Evolutionary conservation across 2,329 filamentous ascomycete genomes (phyloP), one percentile per base, ranked within the genome.

Genomic region (Beauveria sp.): DNA sequence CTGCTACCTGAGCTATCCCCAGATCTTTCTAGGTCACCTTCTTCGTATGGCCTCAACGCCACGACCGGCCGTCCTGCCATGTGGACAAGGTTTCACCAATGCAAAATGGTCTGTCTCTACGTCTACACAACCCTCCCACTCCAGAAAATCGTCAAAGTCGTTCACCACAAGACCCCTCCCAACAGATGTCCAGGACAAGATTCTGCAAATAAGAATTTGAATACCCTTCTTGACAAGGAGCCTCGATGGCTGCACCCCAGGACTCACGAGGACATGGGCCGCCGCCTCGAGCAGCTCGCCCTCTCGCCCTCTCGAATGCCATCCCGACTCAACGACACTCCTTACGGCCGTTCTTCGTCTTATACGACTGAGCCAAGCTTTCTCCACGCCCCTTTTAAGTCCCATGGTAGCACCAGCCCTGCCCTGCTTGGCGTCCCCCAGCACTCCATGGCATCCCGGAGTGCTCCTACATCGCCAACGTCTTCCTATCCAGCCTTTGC

Each of bases 151-250:
- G 70, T 78, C 52, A 72, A 75, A 10, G 74, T 80, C 16, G 74
- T 86, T 62, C 76, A 79, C 63, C 62, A 62, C 42, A 42, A 75
- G 68, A 61, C 71, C 62, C 75, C 64, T 16, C 71, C 74, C 3
- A 76, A 78, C 3, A 76, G 78, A 18, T 12, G 10, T 24, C 74
- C 79, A 42, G 75, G 76, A 38, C 80, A 78, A 66, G 82, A 85
- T 66, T 84, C 83, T 30, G 82, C 80, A 40, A 82, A 83, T 67
- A 85, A 86, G 72, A 83, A 80, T 24, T 78, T 85, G 65, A 80
- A 81, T 59, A 73, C 75, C 8, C 77, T 84, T 63, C 76, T 86
- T 38, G 82, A 84, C 64, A 83, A 85, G 81, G 81, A 86, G 43
- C 81, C 82, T 34, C 77, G 83, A 68, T 84, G 82, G 77, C 74